Evolutionary conservation across 163 green algal genomes (phyloP).

Genomic region (Prototheca cutis): DNA sequence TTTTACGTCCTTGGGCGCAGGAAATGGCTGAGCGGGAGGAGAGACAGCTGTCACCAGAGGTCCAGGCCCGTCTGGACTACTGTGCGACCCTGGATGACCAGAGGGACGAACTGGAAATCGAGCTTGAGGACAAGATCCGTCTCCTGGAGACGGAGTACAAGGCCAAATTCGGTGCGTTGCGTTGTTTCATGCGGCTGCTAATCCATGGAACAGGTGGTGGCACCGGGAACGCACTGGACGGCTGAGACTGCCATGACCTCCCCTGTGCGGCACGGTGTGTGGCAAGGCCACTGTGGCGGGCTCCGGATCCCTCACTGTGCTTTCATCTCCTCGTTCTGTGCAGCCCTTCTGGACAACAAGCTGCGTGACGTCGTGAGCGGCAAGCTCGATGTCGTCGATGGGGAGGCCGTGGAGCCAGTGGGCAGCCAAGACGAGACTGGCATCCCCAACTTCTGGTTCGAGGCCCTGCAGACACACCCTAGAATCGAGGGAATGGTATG

Average conservation of each 20-base stretch:
- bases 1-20: no score
- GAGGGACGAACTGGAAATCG: conserved; percentile 58
- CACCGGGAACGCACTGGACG: no score
- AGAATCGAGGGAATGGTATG: conserved; percentile 20
- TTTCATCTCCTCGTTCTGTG: neutral
- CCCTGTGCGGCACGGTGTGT: neutral
- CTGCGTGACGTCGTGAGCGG: conserved; percentile 49
- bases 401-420: neutral
- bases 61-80: no score
- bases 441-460: conserved; percentile 90
- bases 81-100: conserved; percentile 72
- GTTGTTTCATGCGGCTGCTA: neutral
- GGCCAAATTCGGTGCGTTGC: conserved; percentile 52
- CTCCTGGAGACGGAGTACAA: conserved; percentile 74
- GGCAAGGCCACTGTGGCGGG: no score
- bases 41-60: no score
- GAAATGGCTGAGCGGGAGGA: no score
- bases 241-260: no score
- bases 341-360: conserved; percentile 40
- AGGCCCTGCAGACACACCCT: conserved; percentile 71
- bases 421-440: conserved; percentile 16
- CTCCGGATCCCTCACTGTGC: neutral
- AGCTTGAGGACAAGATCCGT: conserved; percentile 62
- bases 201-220: no score
- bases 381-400: conserved; percentile 31